Base-by-base conservation (phyloP, 1,139 yeast species). In the Hemisphaericaspora lyxosophila region DNA sequence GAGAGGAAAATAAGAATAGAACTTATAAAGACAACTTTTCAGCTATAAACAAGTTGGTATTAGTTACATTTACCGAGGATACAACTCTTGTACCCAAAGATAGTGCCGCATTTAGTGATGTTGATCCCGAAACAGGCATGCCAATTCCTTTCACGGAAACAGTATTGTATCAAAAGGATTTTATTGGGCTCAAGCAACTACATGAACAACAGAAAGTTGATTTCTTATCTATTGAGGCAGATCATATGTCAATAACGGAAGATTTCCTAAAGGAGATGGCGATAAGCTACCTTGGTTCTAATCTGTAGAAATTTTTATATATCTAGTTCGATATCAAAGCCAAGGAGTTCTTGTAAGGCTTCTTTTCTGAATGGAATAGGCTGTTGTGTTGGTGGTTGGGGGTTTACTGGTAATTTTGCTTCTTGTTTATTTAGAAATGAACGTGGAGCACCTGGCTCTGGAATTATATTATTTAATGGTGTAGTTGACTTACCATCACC, bases 51-150 rank as follows among this genome's bases (percentile, higher is more conserved):
- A 70, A 66, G 34, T 60, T 86, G 30, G 85, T 83, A 0, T 60
- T 86, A 70, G 62, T 84, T 2, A 61, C 68, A 58, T 86, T 86
- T 48, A 59, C 62, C 1, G 62, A 76, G 36, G 95, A 86, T 55
- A 73, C 74, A 13, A 82, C 85, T 1, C 64, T 86, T 11, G 80
- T 81, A 1, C 95, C 95, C 1, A 82, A 79, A 52, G 85, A 82
- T 40, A 78, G 84, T 42, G 80, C 90, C 0, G 76, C 78, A 75
- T 82, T 85, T 51, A 71, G 62, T 34, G 92, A 84, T 48, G 51
- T 65, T 17, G 80, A 82, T 49, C 53, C 62, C 1, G 47, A 47
- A 1, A 59, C 73, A 0, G 82, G 78, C 0, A 50, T 54, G 0
- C 42, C 64, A 0, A 62, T 80, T 8, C 72, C 75, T 0, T 70